Conservation (phyloP, 2,329 filamentous ascomycete species). For the Cladosporium cucumerinum region DNA sequence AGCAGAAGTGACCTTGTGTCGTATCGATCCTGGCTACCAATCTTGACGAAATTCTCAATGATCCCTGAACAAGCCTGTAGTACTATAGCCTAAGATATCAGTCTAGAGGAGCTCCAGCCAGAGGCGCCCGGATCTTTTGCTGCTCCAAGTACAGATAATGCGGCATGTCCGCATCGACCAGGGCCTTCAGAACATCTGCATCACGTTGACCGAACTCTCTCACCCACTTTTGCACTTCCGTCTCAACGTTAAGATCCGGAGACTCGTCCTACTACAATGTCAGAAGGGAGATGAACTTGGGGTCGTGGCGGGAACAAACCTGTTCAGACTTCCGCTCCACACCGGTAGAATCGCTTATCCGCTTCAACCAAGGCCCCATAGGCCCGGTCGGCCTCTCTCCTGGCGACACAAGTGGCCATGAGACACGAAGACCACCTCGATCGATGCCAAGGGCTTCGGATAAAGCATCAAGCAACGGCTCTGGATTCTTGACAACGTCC, state of each 20-base stretch:
- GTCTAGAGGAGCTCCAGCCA: too few relatives aligned
- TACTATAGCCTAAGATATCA: too few relatives aligned
- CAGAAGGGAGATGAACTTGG: too few relatives aligned
- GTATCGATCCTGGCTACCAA: too few relatives aligned
- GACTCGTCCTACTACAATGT: neutral
- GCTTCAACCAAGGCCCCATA: neutral
- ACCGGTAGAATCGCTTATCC: neutral
- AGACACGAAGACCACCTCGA: neutral
- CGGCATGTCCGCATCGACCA: neutral
- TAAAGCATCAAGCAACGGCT: neutral
- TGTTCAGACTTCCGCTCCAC: neutral
- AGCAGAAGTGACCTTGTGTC: too few relatives aligned
- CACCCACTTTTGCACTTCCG: neutral
- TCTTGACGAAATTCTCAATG: too few relatives aligned
- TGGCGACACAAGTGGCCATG: neutral
- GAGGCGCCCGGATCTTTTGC: neutral
- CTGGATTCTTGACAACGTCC: neutral
- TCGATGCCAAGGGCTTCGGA: neutral
- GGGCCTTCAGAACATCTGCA: neutral
- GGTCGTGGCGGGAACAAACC: neutral
- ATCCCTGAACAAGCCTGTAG: too few relatives aligned
- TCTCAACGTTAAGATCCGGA: neutral
- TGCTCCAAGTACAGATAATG: neutral
- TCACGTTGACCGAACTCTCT: neutral
- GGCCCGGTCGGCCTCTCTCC: neutral